Evolutionary conservation across 805 yeast species (phyloP).

Genomic region (Yamadazyma laniorum): DNA sequence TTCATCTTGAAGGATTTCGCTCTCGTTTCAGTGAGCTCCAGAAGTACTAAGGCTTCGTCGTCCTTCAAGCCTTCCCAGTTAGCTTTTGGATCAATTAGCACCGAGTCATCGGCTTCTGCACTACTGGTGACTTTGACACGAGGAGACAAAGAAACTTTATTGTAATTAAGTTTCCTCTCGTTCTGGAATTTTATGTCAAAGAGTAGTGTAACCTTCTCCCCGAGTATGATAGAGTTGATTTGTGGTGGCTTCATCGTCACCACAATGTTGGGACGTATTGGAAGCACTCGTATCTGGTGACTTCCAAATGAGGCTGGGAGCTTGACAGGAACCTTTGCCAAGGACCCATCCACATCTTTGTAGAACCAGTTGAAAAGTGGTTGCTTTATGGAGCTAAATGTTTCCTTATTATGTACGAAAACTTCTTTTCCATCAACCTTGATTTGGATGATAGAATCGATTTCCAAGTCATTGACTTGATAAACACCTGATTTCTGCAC

Average conservation of each 20-base stretch:
- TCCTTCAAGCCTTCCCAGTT: constrained; percentile 40
- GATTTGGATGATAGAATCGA: constrained; percentile 15
- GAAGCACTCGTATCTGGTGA: constrained; percentile 16
- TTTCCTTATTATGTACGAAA: constrained; percentile 11
- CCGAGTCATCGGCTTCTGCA: background rate
- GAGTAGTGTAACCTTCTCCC: constrained; percentile 28
- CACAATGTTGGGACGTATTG: constrained; percentile 26
- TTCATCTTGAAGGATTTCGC: constrained; percentile 14
- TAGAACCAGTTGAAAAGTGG: constrained; percentile 8
- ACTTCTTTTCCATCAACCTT: constrained; percentile 1
- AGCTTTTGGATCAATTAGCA: constrained; percentile 16
- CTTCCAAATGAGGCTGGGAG: constrained; percentile 8
- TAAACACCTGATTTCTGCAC: constrained; percentile 23
- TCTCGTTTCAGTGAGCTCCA: constrained; percentile 12
- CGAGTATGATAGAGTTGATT: constrained; percentile 21
- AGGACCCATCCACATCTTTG: constrained; percentile 1
- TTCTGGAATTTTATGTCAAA: constrained; percentile 20
- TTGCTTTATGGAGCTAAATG: background rate
- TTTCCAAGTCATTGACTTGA: constrained; percentile 17
- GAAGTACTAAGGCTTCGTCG: constrained; percentile 34
- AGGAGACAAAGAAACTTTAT: constrained; percentile 21
- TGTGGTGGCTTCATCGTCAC: constrained; percentile 12
- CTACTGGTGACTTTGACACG: constrained; percentile 17
- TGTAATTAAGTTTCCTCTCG: constrained; percentile 17
- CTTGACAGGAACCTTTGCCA: constrained; percentile 8